phyloP scores from a whole-genome alignment of 345 rosid genomes.

The Heritiera fomes region DNA sequence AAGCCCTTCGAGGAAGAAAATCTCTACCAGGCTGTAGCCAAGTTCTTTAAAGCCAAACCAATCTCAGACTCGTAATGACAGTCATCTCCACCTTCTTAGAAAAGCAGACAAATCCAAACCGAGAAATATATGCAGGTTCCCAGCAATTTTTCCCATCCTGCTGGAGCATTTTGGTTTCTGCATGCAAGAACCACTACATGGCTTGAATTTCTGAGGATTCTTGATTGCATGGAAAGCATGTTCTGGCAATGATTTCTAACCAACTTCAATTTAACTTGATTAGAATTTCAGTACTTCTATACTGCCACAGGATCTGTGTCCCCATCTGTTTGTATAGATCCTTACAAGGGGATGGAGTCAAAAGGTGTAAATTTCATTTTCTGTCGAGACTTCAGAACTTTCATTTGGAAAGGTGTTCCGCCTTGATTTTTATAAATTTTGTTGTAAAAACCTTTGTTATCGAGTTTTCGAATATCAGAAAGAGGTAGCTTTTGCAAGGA shows the following conservation, averaged over 20 bases:
- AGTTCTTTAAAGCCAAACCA: conserved; percentile 67
- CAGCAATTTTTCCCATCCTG: conserved; percentile 42
- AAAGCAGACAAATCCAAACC: not conserved
- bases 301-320: conserved; percentile 28
- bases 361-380: conserved; percentile 36
- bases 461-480: not conserved
- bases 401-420: conserved; percentile 4
- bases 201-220: not conserved
- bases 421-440: conserved; percentile 22
- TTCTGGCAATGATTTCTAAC: conserved; percentile 31
- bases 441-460: conserved; percentile 1
- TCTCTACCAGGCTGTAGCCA: conserved; percentile 79
- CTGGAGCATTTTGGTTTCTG: conserved; percentile 29
- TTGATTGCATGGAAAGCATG: not conserved
- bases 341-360: conserved; percentile 18
- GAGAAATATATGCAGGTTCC: conserved; percentile 12
- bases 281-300: conserved; percentile 33
- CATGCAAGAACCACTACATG: not conserved
- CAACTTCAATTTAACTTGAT: conserved; percentile 32
- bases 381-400: conserved; percentile 4
- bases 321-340: conserved; percentile 43
- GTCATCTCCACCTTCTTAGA: not conserved
- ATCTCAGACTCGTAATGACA: conserved; percentile 27
- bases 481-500: not conserved
- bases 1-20: conserved; percentile 96